Evolutionary conservation across 2,329 filamentous ascomycete genomes (phyloP).

Genomic region (Bisporella sp.): DNA sequence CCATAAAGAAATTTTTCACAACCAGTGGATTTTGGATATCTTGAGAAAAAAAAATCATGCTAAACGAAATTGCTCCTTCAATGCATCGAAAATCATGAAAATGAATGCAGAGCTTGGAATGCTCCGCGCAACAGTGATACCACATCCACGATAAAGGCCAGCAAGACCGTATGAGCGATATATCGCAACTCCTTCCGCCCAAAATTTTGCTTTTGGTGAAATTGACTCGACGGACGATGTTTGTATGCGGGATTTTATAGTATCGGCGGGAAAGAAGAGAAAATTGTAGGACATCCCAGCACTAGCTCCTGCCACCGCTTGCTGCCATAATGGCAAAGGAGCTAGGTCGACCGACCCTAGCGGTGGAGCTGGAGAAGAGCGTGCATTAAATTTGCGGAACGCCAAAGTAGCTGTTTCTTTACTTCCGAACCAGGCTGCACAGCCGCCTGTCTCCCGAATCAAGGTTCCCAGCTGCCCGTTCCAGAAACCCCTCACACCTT

Average conservation of each 20-base stretch:
- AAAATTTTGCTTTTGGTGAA: conserved; percentile 56
- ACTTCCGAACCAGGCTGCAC: conserved; percentile 89
- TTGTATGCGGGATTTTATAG: conserved; percentile 95
- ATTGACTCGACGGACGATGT: conserved; percentile 58
- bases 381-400: conserved; percentile 36
- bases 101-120: conserved; percentile 98
- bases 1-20: too few relatives aligned
- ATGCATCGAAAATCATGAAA: conserved; percentile 86
- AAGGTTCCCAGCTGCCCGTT: conserved; percentile 89
- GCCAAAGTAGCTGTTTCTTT: conserved; percentile 68
- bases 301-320: conserved; percentile 77
- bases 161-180: conserved; percentile 77
- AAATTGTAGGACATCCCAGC: conserved; percentile 97
- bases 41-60: too few relatives aligned
- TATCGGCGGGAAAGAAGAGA: conserved; percentile 93
- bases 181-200: conserved; percentile 61
- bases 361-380: conserved; percentile 7
- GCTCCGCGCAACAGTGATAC: conserved; percentile 81
- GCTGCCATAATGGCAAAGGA: conserved; percentile 73
- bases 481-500: conserved; percentile 87
- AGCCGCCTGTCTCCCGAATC: conserved; percentile 88
- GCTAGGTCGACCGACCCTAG: conserved; percentile 3
- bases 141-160: conserved; percentile 88
- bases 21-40: too few relatives aligned
- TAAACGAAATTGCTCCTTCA: conserved; percentile 57